Conservation (phyloP, 139 green algal species). For the Chlorella sp. region DNA sequence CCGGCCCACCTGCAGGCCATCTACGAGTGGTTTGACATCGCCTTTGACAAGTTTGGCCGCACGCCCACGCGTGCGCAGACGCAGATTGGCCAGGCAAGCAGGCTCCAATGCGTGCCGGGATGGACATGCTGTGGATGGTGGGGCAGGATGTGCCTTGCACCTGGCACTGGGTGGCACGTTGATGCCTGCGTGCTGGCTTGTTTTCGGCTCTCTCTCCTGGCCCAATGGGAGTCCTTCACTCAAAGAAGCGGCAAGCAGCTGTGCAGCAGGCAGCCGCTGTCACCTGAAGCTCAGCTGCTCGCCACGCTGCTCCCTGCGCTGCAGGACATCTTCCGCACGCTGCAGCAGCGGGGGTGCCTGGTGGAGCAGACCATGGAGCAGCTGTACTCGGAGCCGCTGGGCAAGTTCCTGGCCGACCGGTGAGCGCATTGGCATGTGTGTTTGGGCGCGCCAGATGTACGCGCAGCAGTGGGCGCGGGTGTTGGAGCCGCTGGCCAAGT, state of each 20-base stretch:
- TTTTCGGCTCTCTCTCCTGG: too few relatives aligned
- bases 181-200: too few relatives aligned
- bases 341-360: conserved; percentile 59
- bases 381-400: conserved; percentile 82
- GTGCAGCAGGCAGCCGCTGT: too few relatives aligned
- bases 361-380: conserved; percentile 86
- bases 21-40: conserved; percentile 98
- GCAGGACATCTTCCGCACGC: conserved; percentile 73
- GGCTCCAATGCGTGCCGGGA: too few relatives aligned
- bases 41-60: conserved; percentile 95
- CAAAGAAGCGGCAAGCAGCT: too few relatives aligned
- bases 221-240: too few relatives aligned
- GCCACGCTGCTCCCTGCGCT: neutral
- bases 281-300: too few relatives aligned
- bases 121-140: too few relatives aligned
- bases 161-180: too few relatives aligned
- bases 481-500: conserved; percentile 60
- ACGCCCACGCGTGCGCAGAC: conserved; percentile 89
- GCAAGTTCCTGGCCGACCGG: conserved; percentile 34
- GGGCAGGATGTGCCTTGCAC: too few relatives aligned
- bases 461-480: too few relatives aligned
- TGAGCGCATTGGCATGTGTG: neutral
- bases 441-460: conserved; percentile 92
- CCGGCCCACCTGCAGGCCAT: conserved; percentile 58
- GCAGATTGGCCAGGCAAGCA: conserved; percentile 67